These are phyloP conservation scores for Macroventuria anomochaeta DNA, from an alignment of 2,329 filamentous ascomycete genomes.

Conservation along the genomic window DNA sequence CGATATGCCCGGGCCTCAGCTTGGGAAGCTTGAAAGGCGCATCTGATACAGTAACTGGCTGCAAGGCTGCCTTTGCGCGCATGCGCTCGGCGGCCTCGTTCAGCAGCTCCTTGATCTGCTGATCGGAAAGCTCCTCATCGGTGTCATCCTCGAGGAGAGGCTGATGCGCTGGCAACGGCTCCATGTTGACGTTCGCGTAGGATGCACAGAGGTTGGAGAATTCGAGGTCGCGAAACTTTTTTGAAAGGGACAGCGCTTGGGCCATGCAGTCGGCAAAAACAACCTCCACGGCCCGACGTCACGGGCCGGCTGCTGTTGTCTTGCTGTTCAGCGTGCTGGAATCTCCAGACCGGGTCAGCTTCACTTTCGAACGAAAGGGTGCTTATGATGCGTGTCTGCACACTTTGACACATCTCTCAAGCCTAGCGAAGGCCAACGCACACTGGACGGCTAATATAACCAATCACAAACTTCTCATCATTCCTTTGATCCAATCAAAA, in stretches of 20 bases:
- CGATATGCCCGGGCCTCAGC: constrained; percentile 55
- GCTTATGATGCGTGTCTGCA: constrained; percentile 36
- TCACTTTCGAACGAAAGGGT: constrained; percentile 25
- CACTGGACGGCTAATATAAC: constrained; percentile 26
- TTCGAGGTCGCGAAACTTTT: constrained; percentile 34
- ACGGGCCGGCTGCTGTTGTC: constrained; percentile 6
- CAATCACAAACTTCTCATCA: constrained; percentile 25
- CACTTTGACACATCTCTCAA: constrained; percentile 21
- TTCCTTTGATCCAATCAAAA: constrained; percentile 2
- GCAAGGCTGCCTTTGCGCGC: constrained; percentile 48
- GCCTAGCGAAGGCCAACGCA: constrained; percentile 41
- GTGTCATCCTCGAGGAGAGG: constrained; percentile 40
- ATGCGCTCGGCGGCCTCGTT: constrained; percentile 68
- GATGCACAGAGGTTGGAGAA: constrained; percentile 34
- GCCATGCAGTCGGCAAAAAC: constrained; percentile 27
- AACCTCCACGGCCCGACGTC: constrained; percentile 14
- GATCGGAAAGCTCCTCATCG: constrained; percentile 63
- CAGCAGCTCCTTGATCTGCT: constrained; percentile 68
- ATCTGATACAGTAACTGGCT: constrained; percentile 36
- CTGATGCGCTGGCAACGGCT: constrained; percentile 46
- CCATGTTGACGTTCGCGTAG: constrained; percentile 43
- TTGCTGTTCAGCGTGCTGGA: constrained; percentile 14
- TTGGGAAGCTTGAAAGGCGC: constrained; percentile 58
- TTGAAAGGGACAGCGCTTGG: constrained; percentile 26
- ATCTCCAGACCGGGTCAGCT: constrained; percentile 21